Percentiles rank a stretch among this genome's conserved stretches.
phyloP scores from a whole-genome alignment of 2,329 filamentous ascomycete species.

The Capronia epimyces region DNA sequence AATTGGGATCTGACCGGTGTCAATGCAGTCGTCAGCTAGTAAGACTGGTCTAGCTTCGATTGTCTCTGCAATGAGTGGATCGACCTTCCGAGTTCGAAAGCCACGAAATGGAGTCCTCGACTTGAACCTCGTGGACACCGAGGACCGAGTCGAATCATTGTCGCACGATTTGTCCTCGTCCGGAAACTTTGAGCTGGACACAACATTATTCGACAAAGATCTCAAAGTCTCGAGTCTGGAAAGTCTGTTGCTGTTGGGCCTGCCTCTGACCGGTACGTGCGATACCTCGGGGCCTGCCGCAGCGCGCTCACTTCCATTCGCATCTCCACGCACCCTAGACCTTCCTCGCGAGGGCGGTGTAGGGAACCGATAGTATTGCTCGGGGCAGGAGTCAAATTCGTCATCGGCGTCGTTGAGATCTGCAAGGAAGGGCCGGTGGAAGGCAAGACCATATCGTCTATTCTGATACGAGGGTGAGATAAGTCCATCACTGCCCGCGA shows the following conservation, averaged over 20 bases:
- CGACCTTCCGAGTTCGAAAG: constrained; percentile 9
- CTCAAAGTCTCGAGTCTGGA: constrained; percentile 9
- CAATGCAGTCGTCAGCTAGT: background rate
- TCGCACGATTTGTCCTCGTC: background rate
- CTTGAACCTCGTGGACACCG: background rate
- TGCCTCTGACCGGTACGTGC: background rate
- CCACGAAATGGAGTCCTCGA: constrained; percentile 13
- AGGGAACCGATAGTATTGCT: background rate
- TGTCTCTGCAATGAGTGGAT: constrained; percentile 1
- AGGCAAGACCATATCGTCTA: constrained; percentile 8
- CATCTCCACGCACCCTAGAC: constrained; percentile 8
- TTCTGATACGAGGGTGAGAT: background rate
- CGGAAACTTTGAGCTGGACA: constrained; percentile 1
- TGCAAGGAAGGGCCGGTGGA: background rate
- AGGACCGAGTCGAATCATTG: background rate
- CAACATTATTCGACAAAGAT: constrained; percentile 11
- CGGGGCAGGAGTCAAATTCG: constrained; percentile 4
- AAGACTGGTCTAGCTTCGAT: background rate
- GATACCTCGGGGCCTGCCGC: background rate
- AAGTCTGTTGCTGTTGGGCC: background rate
- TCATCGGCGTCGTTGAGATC: constrained; percentile 15
- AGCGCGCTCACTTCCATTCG: background rate
- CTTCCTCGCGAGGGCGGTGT: constrained; percentile 9
- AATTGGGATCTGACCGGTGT: background rate
- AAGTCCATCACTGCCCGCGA: background rate